Base-by-base conservation (phyloP, 805 yeast genomes). In the Spathaspora boniae region DNA sequence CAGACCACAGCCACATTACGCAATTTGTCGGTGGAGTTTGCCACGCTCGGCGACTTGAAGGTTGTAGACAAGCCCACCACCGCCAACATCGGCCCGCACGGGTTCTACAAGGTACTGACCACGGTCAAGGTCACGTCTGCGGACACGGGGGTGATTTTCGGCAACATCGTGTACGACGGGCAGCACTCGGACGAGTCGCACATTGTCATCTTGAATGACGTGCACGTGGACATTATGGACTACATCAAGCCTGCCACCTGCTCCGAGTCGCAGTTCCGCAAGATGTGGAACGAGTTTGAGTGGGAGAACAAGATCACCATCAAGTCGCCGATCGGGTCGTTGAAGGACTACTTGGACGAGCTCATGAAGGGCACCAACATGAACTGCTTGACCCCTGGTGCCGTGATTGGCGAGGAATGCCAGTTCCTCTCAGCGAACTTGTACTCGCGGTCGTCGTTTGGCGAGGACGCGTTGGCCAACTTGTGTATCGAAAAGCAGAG, bases 251-350 rank as follows among this genome's bases (percentile, higher is more conserved):
- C 98, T 15, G 93, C 95, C n/a, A 74, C 76, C 16, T 86, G 95
- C 59, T 68, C 88, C 11, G 98, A 91, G 63, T 78, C 80, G 29
- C 83, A 78, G 48, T 93, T 93, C 84, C 84, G 98, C 55, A 76
- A 80, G 52, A 91, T 89, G 98, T 93, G 99, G 99, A 87, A 88
- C 58, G 97, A 89, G 59, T 93, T 94, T 57, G 99, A 93, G 66
- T 93, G 98, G 98, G 98, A 93, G 64, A 93, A 93, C 70, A 93
- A 93, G 70, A 89, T 93, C 49, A 85, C 89, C 41, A 85, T 93
- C 56, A 80, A 82, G 47, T 78, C 94, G 2, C 73, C 70, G 36
- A 68, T 81, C 44, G 59, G 74, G 21, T 65, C 86, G 2, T 72
- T 94, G 53, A 80, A 82, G 54, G 85, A 77, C 31, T 93, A 86